Conservation (phyloP, 257 asterid species). For the Solanum lycopersicoides region DNA sequence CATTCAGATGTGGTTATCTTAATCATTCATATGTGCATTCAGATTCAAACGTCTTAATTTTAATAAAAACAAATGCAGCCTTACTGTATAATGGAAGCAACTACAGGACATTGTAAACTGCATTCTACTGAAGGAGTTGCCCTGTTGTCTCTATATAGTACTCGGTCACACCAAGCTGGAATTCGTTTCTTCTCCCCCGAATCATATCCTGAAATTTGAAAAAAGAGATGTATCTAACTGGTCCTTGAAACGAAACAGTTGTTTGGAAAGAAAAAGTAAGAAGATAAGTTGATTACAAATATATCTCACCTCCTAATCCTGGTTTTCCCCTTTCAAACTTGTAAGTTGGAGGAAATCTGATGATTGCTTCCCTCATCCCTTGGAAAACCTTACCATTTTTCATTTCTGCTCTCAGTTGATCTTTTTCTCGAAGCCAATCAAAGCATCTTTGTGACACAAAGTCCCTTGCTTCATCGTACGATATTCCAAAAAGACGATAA, state of each 20-base stretch:
- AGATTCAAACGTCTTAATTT: not conserved
- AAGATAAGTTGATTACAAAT: not conserved
- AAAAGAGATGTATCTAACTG: not conserved
- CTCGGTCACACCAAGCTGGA: slow-evolving; percentile 98
- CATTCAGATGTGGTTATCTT: not conserved
- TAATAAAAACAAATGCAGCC: not conserved
- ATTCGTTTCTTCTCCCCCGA: slow-evolving; percentile 96
- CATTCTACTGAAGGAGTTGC: slow-evolving; percentile 50
- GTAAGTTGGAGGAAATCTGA: slow-evolving; percentile 94
- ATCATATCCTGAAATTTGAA: slow-evolving; percentile 62
- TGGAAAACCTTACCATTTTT: slow-evolving; percentile 87
- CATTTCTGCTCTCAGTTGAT: slow-evolving; percentile 90
- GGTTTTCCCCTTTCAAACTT: slow-evolving; percentile 90
- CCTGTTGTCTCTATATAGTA: slow-evolving; percentile 74
- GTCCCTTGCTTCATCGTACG: slow-evolving; percentile 97
- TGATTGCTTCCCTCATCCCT: slow-evolving; percentile 96
- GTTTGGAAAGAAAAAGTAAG: not conserved
- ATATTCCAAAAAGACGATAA: slow-evolving; percentile 91
- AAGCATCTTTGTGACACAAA: slow-evolving; percentile 94
- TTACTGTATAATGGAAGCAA: slow-evolving; percentile 70
- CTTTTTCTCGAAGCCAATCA: slow-evolving; percentile 98
- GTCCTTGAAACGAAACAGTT: not conserved
- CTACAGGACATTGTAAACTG: slow-evolving; percentile 88
- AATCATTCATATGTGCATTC: not conserved
- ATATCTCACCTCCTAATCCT: slow-evolving; percentile 78